Percentiles rank a stretch among this genome's conserved stretches.
Evolutionary conservation across 1,284 basidiomycete genomes (phyloP).

Genomic region (Ganoderma sp.): DNA sequence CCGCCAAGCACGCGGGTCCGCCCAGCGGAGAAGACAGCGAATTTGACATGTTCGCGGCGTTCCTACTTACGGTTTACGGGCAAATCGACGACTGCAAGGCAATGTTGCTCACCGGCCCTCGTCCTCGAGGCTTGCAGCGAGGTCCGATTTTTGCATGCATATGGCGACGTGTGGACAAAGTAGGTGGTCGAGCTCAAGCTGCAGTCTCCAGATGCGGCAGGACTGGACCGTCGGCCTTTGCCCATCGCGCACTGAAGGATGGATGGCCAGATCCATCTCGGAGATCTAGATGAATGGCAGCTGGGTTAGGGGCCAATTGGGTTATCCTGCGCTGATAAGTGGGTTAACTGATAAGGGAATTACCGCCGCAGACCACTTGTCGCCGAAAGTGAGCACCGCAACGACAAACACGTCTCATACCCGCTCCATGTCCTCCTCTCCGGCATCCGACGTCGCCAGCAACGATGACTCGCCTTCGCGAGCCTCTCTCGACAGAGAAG

Average conservation of each 20-base stretch:
- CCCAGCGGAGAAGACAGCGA: background rate
- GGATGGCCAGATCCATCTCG: too few relatives aligned
- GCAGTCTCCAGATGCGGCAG: background rate
- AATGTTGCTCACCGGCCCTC: background rate
- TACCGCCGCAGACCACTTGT: background rate
- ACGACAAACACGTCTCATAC: constrained; percentile 13
- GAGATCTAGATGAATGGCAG: background rate
- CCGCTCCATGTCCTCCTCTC: constrained; percentile 30
- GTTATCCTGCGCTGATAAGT: background rate
- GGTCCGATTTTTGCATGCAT: background rate
- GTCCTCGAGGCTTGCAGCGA: background rate
- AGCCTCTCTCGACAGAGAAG: constrained; percentile 39
- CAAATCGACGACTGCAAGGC: background rate
- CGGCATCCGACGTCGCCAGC: constrained; percentile 30
- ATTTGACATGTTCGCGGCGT: background rate
- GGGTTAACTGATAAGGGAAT: constrained; percentile 6
- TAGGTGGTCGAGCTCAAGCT: background rate
- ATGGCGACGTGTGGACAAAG: background rate
- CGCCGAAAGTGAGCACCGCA: background rate
- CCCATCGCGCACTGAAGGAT: too few relatives aligned
- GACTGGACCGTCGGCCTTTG: background rate
- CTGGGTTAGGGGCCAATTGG: background rate
- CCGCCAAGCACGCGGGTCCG: constrained; percentile 19
- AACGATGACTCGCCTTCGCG: constrained; percentile 31
- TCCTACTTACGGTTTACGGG: background rate